Percentiles rank a stretch among this genome's conserved stretches.
phyloP scores from a whole-genome alignment of 2,329 filamentous ascomycete genomes.

The Teratosphaeriaceae sp. region DNA sequence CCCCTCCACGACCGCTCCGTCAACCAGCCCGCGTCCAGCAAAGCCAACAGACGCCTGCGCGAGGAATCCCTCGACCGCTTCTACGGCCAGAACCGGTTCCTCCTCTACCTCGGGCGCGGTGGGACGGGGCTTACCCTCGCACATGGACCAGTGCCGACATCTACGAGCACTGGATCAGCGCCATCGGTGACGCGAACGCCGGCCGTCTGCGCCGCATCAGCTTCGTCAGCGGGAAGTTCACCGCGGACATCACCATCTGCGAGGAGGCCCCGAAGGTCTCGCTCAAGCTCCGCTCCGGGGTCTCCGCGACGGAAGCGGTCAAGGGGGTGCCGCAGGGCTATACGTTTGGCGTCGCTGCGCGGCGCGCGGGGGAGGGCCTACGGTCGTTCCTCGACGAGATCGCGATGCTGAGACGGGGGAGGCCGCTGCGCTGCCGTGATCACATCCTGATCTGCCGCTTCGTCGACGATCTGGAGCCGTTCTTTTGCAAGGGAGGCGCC shows the following conservation, averaged over 20 bases:
- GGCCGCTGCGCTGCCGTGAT: conserved; percentile 1
- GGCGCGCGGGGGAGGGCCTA: conserved; percentile 3
- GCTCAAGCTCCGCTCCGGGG: conserved; percentile 2
- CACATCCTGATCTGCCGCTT: conserved; percentile 2
- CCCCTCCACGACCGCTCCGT: neutral
- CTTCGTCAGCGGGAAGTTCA: conserved; percentile 15
- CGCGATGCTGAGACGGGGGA: neutral
- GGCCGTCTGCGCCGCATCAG: conserved; percentile 11
- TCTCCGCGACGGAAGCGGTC: neutral
- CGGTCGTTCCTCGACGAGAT: conserved; percentile 5
- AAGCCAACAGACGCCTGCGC: conserved; percentile 8
- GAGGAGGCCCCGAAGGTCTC: conserved; percentile 6
- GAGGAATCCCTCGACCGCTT: conserved; percentile 16
- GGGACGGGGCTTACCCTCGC: conserved; percentile 10
- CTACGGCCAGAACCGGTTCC: conserved; percentile 13
- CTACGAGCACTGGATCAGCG: conserved; percentile 15
- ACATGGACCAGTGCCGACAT: conserved; percentile 14
- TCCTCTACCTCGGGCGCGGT: conserved; percentile 14
- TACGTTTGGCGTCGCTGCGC: conserved; percentile 3
- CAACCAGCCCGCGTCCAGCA: conserved; percentile 10
- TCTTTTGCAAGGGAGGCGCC: conserved; percentile 7
- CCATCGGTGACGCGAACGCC: conserved; percentile 18
- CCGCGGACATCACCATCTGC: conserved; percentile 9
- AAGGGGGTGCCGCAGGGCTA: conserved; percentile 2
- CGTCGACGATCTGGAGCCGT: conserved; percentile 7